Percentiles rank a stretch among this genome's conserved stretches.
These are phyloP conservation scores for Pleurotus cornucopiae DNA, from an alignment of 768 basidiomycete genomes.

Conservation along the genomic window DNA sequence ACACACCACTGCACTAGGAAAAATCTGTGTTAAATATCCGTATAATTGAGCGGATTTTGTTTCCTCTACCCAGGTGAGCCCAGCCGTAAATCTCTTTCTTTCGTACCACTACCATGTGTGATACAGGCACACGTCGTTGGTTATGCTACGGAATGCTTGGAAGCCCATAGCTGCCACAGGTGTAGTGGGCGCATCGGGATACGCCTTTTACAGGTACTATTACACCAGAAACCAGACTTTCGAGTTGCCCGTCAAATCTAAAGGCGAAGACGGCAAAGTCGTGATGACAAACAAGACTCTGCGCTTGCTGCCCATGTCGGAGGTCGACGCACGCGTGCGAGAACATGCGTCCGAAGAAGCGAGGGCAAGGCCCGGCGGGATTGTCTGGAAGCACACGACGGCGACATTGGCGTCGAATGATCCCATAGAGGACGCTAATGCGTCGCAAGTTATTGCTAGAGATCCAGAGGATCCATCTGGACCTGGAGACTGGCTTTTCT, in stretches of 20 bases:
- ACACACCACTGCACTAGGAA: background rate
- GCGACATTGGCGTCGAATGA: conserved; percentile 82
- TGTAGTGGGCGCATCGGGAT: conserved; percentile 49
- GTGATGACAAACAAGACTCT: conserved; percentile 49
- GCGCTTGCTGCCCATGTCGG: conserved; percentile 49
- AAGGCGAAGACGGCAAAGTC: conserved; percentile 56
- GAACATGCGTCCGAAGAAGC: conserved; percentile 46
- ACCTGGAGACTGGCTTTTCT: conserved; percentile 76
- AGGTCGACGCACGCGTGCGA: conserved; percentile 53
- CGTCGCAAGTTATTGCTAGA: conserved; percentile 62
- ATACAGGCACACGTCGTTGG: conserved; percentile 7
- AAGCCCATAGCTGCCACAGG: conserved; percentile 60
- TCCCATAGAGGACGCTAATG: conserved; percentile 87
- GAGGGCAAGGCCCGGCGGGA: conserved; percentile 46
- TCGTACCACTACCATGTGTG: too few relatives aligned
- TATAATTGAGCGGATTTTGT: too few relatives aligned
- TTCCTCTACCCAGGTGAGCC: too few relatives aligned
- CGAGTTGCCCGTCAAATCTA: conserved; percentile 50
- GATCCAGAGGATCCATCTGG: conserved; percentile 55
- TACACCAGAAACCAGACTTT: conserved; percentile 46
- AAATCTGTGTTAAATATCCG: too few relatives aligned
- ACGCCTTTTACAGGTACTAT: conserved; percentile 49
- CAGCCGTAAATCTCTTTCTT: too few relatives aligned
- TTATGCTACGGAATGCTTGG: conserved; percentile 66
- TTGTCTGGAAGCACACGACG: conserved; percentile 73